Evolutionary conservation across 192 early-diverging fungal species (phyloP), one percentile per base, ranked within the genome.

Genomic region (Haplosporangium gracile): DNA sequence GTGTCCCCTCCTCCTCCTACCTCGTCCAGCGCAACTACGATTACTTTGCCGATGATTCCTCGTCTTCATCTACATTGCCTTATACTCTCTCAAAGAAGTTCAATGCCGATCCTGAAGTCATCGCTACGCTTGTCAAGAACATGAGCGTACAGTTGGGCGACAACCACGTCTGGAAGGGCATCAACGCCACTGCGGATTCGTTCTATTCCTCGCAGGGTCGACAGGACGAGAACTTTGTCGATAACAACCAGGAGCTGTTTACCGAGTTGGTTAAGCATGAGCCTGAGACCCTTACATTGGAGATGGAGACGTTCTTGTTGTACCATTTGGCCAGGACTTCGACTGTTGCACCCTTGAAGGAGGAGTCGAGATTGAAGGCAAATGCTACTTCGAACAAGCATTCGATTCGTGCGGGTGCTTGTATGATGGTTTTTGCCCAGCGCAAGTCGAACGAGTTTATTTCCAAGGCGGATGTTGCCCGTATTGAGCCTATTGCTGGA

Each of bases 171-270:
- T 82, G 88, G 47, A 51, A 76, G 1, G 96, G 97, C 0, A 51
- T 94, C 49, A 95, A 96, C 73, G 95, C 93, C 4, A 95, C 93
- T 26, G 95, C 94, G 2, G 95, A 96, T 77, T 95, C 94, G 9
- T 98, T 98, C 88, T 98, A 98, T 80, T 93, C 92, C 0, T 94
- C 95, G 4, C 96, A 97, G 88, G 97, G 95, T 0, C 91, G 97
- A 7, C 76, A 81, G 4, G 95, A 96, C 68, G 78, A 85, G 13
- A 90, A 90, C 36, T 97, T 98, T 88, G 89, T 91, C 81, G 97
- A 99, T 78, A 90, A 90, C 36, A 99, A 99, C 89, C 80, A 92
- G 7, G 60, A 85, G 0, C 84, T 99, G 24, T 77, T 99, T 18
- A 74, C 76, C 0, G 69, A 88, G 32, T 76, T 97, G 39, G 43